Conservation (phyloP, 306 rosid species). For the Trifolium dubium region DNA sequence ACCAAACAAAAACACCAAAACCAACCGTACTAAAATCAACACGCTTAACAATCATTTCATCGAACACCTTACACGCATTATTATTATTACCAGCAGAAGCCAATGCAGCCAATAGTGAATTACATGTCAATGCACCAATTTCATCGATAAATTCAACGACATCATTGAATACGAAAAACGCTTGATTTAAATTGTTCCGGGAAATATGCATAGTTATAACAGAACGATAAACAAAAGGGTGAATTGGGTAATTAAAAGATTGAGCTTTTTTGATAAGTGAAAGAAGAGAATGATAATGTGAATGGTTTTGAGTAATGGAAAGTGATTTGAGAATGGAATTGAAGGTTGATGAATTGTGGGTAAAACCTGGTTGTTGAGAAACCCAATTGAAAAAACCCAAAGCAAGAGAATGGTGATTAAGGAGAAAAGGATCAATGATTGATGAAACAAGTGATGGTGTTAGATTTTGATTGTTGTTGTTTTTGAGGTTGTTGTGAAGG, state of each 20-base stretch:
- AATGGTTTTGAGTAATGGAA: constrained; percentile 47
- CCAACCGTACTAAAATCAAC: constrained; percentile 69
- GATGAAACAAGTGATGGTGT: constrained; percentile 72
- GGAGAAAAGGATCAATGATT: constrained; percentile 87
- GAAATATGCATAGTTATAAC: constrained; percentile 57
- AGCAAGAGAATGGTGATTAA: constrained; percentile 77
- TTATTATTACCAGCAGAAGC: constrained; percentile 62
- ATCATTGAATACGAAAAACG: constrained; percentile 56
- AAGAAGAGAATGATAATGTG: constrained; percentile 59
- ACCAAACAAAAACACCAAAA: constrained; percentile 79
- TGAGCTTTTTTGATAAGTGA: constrained; percentile 67
- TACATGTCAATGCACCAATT: constrained; percentile 62
- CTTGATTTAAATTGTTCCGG: constrained; percentile 54
- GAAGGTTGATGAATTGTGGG: constrained; percentile 64
- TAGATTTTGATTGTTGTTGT: constrained; percentile 38
- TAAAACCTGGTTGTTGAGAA: constrained; percentile 80
- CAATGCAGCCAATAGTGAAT: constrained; percentile 73
- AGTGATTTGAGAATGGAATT: constrained; percentile 70
- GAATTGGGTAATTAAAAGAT: constrained; percentile 50
- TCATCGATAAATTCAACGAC: constrained; percentile 24
- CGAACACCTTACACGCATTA: constrained; percentile 64
- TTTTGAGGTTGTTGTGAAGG: constrained; percentile 52
- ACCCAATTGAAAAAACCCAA: constrained; percentile 96
- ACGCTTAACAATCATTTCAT: constrained; percentile 59
- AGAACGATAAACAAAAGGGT: constrained; percentile 62